These are phyloP conservation scores for Blastobotrys petasosporus DNA, from an alignment of 1,139 yeast genomes.

Conservation along the genomic window DNA sequence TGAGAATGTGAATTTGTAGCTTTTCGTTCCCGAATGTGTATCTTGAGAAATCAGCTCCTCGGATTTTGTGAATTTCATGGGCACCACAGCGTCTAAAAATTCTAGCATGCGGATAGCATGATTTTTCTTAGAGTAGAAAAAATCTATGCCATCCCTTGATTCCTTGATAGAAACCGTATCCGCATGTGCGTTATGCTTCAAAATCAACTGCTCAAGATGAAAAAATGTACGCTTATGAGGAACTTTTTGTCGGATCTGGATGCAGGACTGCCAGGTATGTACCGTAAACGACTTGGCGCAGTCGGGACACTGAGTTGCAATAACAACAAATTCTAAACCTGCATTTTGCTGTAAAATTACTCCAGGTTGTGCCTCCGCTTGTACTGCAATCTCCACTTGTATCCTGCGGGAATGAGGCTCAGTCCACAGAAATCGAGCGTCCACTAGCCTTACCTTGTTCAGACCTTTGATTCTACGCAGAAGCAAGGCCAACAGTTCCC, in stretches of 20 bases:
- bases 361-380: constrained; percentile 79
- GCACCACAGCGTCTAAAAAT: constrained; percentile 79
- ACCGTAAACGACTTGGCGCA: constrained; percentile 96
- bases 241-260: constrained; percentile 96
- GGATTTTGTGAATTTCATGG: constrained; percentile 77
- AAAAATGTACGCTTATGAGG: constrained; percentile 94
- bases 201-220: constrained; percentile 87
- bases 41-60: constrained; percentile 90
- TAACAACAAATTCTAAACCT: constrained; percentile 89
- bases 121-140: constrained; percentile 79
- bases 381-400: constrained; percentile 84
- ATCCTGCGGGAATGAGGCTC: constrained; percentile 98
- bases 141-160: constrained; percentile 90
- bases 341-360: constrained; percentile 92
- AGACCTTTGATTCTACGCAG: constrained; percentile 83
- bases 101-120: constrained; percentile 94
- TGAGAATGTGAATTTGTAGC: constrained; percentile 86
- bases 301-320: constrained; percentile 97
- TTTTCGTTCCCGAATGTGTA: constrained; percentile 83
- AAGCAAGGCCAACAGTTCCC: constrained; percentile 88
- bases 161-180: constrained; percentile 93
- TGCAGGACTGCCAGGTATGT: constrained; percentile 96
- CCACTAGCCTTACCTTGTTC: constrained; percentile 79
- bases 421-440: constrained; percentile 96
- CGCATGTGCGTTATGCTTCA: constrained; percentile 88